Evolutionary conservation across 2,329 filamentous ascomycete species (phyloP).

Genomic region (Penicillium occitanis): DNA sequence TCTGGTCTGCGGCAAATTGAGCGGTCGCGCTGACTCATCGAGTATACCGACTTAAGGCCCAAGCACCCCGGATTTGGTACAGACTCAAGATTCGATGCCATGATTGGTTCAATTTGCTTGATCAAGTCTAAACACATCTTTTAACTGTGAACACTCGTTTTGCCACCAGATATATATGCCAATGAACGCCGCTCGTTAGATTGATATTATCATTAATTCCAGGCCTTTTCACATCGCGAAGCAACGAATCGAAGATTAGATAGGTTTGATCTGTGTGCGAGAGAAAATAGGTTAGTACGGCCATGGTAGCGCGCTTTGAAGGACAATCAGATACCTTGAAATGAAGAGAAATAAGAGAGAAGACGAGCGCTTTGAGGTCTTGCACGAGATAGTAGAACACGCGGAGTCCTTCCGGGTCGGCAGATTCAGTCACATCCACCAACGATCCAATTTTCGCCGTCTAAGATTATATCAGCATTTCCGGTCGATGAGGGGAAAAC

Average conservation of each 20-base stretch:
- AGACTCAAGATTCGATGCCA: not conserved
- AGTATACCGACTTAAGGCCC: not conserved
- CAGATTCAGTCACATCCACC: conserved; percentile 93
- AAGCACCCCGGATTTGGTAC: conserved; percentile 7
- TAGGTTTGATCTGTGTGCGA: conserved; percentile 51
- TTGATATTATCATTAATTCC: conserved; percentile 9
- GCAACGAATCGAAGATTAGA: conserved; percentile 34
- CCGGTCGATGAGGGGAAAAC: not conserved
- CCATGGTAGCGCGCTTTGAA: not conserved
- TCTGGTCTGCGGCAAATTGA: not conserved
- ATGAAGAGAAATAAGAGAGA: conserved; percentile 92
- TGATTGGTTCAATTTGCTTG: conserved; percentile 9
- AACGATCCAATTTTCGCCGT: conserved; percentile 97
- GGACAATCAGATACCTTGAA: conserved; percentile 68
- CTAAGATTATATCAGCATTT: conserved; percentile 47
- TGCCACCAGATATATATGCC: conserved; percentile 5
- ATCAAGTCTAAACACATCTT: not conserved
- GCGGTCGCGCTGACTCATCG: conserved; percentile 1
- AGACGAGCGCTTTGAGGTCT: conserved; percentile 93
- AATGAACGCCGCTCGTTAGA: conserved; percentile 16
- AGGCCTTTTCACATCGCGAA: not conserved
- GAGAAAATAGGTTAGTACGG: conserved; percentile 14
- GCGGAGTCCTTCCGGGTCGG: conserved; percentile 89
- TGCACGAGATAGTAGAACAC: conserved; percentile 99
- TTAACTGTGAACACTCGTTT: not conserved